Evolutionary conservation across 1,284 basidiomycete species (phyloP).

Genomic region (Tremellales sp.): DNA sequence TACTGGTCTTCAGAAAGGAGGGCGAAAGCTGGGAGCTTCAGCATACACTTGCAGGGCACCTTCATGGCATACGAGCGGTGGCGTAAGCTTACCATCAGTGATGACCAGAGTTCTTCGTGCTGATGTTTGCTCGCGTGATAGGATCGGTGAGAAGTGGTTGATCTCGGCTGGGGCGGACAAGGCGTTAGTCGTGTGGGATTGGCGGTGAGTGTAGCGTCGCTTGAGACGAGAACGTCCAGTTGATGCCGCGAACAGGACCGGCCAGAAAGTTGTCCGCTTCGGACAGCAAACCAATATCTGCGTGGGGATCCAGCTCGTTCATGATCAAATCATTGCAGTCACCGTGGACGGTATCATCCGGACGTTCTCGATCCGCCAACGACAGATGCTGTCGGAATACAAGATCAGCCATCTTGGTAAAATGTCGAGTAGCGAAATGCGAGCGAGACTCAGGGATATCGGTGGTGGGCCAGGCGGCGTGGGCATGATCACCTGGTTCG

Average conservation of each 20-base stretch:
- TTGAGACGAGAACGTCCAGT: slow-evolving; percentile 60
- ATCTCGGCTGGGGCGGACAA: slow-evolving; percentile 84
- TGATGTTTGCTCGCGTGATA: slow-evolving; percentile 64
- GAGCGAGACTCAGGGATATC: slow-evolving; percentile 65
- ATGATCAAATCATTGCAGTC: slow-evolving; percentile 69
- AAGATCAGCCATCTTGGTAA: slow-evolving; percentile 65
- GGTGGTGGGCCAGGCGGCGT: slow-evolving; percentile 55
- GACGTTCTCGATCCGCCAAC: slow-evolving; percentile 79
- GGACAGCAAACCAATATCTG: slow-evolving; percentile 90
- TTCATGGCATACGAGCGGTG: slow-evolving; percentile 38
- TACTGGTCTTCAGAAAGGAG: slow-evolving; percentile 70
- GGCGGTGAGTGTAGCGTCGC: slow-evolving; percentile 26
- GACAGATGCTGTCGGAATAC: slow-evolving; percentile 89
- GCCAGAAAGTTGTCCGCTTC: slow-evolving; percentile 81
- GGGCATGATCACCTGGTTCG: slow-evolving; percentile 65
- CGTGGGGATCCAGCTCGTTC: slow-evolving; percentile 80
- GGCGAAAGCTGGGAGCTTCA: slow-evolving; percentile 64
- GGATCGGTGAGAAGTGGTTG: slow-evolving; percentile 74
- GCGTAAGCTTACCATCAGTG: slow-evolving; percentile 24
- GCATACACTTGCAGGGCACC: slow-evolving; percentile 71
- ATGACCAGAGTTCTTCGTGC: slow-evolving; percentile 21
- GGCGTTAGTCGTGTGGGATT: slow-evolving; percentile 81
- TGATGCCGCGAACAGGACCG: too few species aligned
- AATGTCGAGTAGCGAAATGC: background rate
- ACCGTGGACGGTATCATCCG: slow-evolving; percentile 88